Evolutionary conservation across 306 rosid genomes (phyloP), one percentile per base, ranked within the genome.

Genomic region (Sechiopsis laciniata): DNA sequence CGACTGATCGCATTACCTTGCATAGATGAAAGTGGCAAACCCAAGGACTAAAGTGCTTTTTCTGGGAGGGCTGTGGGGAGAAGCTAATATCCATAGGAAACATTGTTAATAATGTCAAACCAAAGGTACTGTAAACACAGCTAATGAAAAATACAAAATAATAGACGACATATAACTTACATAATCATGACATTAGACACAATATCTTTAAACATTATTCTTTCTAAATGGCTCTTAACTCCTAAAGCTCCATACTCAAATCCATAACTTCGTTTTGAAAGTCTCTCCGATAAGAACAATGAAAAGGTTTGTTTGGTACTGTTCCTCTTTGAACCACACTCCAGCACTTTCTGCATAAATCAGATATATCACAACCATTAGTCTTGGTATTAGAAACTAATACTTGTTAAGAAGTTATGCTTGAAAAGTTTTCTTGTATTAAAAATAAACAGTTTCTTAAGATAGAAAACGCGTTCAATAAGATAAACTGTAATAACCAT

Each of bases 181-280:
- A 83, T 80, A 79, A 91, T 88, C 97, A 88, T 84, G 78, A 84
- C 87, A 50, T 82, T 80, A 55, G 95, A 89, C 60, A 91, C 90
- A 60, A 95, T 72, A 51, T 84, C 80, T 46, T 91, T 87, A 84
- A 95, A 81, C 42, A 66, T 72, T 75, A 91, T 52, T 77, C 89
- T 80, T 88, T 91, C 95, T 87, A 95, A 84, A 82, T 89, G 83
- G 74, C 81, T 83, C 82, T 88, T 91, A 37, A 89, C 82, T 78
- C 88, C 95, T 74, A 91, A 77, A 46, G 97, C 87, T 79, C 90
- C 99, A 83, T 87, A 91, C 80, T 95, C 95, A 75, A 80, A 83
- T 71, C 99, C 95, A 40, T 88, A 76, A 75, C 85, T 85, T 63
- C 61, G 90, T 78, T 85, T 85, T 52, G 87, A 82, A 78, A 95